Conservation (phyloP, 257 asterid genomes). For the Solanum virginianum region DNA sequence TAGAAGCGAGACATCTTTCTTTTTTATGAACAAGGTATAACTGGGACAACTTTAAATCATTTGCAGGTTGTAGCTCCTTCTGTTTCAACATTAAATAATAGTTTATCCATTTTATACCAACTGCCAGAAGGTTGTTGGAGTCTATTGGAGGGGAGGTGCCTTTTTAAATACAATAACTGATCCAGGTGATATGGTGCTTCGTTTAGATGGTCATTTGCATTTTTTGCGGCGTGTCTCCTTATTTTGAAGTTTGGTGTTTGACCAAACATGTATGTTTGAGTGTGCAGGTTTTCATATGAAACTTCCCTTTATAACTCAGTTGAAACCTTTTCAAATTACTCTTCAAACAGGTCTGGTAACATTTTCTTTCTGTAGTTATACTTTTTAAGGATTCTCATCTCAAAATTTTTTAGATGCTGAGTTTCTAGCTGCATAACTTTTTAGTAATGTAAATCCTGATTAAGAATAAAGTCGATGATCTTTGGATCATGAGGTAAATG, state of each 20-base stretch:
- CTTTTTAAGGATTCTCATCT: not conserved
- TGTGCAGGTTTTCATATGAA: slow-evolving; percentile 76
- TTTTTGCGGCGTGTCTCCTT: not conserved
- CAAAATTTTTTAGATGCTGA: not conserved
- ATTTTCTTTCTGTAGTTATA: no score
- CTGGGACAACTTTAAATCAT: slow-evolving; percentile 6
- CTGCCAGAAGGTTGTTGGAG: slow-evolving; percentile 98
- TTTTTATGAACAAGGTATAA: not conserved
- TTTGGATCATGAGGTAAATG: slow-evolving; percentile 6
- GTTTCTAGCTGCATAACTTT: not conserved
- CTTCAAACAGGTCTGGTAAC: no score
- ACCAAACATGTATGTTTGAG: not conserved
- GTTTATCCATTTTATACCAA: slow-evolving; percentile 73
- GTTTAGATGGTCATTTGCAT: not conserved
- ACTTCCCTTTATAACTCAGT: no score
- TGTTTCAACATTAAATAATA: slow-evolving; percentile 25
- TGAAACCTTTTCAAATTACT: no score
- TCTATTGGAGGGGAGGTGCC: slow-evolving; percentile 99
- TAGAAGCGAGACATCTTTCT: not conserved
- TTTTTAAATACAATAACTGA: slow-evolving; percentile 55
- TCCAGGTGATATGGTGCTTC: slow-evolving; percentile 47
- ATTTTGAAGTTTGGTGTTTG: slow-evolving; percentile 1
- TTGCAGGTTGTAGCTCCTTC: slow-evolving; percentile 52
- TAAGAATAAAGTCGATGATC: not conserved
- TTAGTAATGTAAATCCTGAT: not conserved